phyloP scores from a whole-genome alignment of 169 alveolate species.

The Plasmodium gallinaceum region DNA sequence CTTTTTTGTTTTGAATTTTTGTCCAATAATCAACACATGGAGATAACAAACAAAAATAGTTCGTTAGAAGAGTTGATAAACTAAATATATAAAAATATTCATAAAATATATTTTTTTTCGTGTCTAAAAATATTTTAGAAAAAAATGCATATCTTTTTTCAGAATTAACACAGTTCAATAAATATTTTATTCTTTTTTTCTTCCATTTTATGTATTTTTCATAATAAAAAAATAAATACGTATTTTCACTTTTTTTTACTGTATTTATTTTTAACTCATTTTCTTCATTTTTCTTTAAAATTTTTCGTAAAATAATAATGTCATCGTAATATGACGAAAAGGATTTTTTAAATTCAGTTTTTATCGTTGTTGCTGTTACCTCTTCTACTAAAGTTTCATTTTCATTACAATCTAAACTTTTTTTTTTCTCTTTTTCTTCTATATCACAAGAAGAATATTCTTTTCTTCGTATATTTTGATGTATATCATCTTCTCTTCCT shows the following conservation, averaged over 20 bases:
- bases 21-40: slow-evolving; percentile 72
- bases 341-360: slow-evolving; percentile 37
- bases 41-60: slow-evolving; percentile 50
- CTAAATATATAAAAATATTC: slow-evolving; percentile 75
- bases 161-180: slow-evolving; percentile 45
- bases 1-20: slow-evolving; percentile 33
- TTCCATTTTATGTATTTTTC: slow-evolving; percentile 73
- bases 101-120: slow-evolving; percentile 42
- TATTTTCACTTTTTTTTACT: slow-evolving; percentile 47
- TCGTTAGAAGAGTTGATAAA: slow-evolving; percentile 58
- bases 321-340: slow-evolving; percentile 59
- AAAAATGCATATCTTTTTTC: slow-evolving; percentile 69
- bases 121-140: slow-evolving; percentile 73
- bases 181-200: slow-evolving; percentile 44
- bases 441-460: too few species aligned
- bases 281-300: slow-evolving; percentile 18
- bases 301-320: slow-evolving; percentile 40
- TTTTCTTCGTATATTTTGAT: not conserved
- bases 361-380: not conserved
- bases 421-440: not conserved
- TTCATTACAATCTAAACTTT: not conserved
- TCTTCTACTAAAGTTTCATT: not conserved
- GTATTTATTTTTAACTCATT: not conserved
- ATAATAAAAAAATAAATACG: slow-evolving; percentile 73
- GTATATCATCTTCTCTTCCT: not conserved